Evolutionary conservation across 2,329 filamentous ascomycete genomes (phyloP), one percentile per base, ranked within the genome.

Genomic region (Xylaria sp.): DNA sequence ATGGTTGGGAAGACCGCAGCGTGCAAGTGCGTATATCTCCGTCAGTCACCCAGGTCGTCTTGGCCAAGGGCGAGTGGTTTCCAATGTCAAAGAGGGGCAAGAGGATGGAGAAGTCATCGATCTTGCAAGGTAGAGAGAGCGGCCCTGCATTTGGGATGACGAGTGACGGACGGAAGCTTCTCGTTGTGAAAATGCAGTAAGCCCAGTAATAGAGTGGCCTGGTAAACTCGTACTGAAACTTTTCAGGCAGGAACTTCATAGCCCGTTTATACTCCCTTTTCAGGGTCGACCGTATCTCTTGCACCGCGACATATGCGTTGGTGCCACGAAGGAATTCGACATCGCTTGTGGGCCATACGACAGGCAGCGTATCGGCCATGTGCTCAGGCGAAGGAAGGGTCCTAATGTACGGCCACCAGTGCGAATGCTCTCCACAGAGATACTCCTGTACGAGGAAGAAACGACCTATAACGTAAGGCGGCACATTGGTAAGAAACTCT

Each of bases 401-500:
- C 10, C 81, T 80, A 72, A 94, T 87, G 79, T 94, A 94, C 1
- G 89, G 86, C 77, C 82, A 84, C 92, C 92, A 94, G 73, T 87
- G 88, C 0, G 91, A 92, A 1, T 84, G 75, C 1, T 79, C 65
- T 1, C 86, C 87, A 1, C 85, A 79, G 39, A 93, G 82, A 75
- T 89, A 90, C 77, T 94, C 88, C 69, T 90, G 88, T 76, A 92
- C 84, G 6, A 94, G 83, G 71, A 92, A 91, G 79, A 93, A 91
- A 3, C 90, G 86, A 9, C 88, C 86, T 58, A 90, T 80, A 66
- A 92, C 87, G 72, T 92, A 87, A 0, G 88, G 85, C 0, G 86
- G 85, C 1, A 85, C 78, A 4, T 76, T 74, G 0, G 82, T 73
- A 56, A 91, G 78, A 72, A 92, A 89, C 1, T 76, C 75, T 0